Percentiles rank a stretch among this genome's conserved stretches.
phyloP scores from a whole-genome alignment of 345 rosid species.

The Zanthoxylum bungeanum region DNA sequence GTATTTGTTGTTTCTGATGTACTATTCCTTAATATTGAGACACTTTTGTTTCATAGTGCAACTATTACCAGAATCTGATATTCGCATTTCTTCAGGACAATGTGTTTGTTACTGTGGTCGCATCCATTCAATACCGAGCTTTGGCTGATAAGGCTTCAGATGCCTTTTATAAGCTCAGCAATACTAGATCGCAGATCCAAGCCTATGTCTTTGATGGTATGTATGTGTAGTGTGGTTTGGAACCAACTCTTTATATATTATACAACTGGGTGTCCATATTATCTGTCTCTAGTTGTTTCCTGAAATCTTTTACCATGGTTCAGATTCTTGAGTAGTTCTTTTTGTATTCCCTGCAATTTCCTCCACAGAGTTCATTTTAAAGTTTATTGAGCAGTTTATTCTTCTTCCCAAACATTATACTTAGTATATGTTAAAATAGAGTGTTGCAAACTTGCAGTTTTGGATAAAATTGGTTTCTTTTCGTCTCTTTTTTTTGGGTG shows the following conservation, averaged over 20 bases:
- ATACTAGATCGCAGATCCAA: slow-evolving; percentile 39
- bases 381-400: background rate
- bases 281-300: background rate
- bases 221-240: background rate
- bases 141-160: slow-evolving; percentile 35
- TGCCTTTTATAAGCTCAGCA: slow-evolving; percentile 44
- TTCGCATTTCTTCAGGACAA: slow-evolving; percentile 26
- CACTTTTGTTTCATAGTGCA: background rate
- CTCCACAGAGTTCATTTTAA: background rate
- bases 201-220: slow-evolving; percentile 46
- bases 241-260: background rate
- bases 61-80: background rate
- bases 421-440: background rate
- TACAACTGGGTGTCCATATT: background rate
- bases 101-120: slow-evolving; percentile 44
- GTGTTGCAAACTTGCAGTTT: background rate
- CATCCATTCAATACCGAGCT: slow-evolving; percentile 42
- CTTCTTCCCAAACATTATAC: background rate
- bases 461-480: background rate
- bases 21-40: background rate
- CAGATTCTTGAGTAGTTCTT: background rate
- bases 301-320: background rate
- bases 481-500: no score
- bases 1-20: background rate
- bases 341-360: background rate